Base-by-base conservation (phyloP, 345 rosid genomes). In the Aethionema arabicum region DNA sequence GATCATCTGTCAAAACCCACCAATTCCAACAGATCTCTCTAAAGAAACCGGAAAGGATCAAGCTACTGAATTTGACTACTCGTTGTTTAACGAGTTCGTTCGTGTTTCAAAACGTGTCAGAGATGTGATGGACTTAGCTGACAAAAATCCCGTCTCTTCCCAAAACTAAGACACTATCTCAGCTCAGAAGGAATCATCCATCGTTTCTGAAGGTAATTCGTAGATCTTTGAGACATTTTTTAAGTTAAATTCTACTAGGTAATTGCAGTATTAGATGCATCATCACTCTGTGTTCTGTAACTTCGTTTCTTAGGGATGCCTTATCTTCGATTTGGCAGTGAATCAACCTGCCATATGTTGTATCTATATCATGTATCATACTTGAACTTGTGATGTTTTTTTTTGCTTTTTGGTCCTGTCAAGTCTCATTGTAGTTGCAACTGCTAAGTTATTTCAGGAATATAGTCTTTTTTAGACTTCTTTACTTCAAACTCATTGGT, bases 81-180 rank as follows among this genome's bases (percentile, higher is more conserved):
- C 85, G 4, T 38, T 66, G 82, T 92, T 85, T 63, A 74, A 71
- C 39, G 97, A 90, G 73, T 85, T 83, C 65, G 96, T 79, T 55
- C 98, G 96, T 6, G 75, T 87, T 41, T 8, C 71, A 53, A 85
- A 81, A 65, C 91, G 84, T 40, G 83, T 87, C 13, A 85, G 90
- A 79, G 64, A 68, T 66, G 48, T 59, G 55, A 72, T 73, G 73
- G 75, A 14, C 21, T 52, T 9, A 45, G 45, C 39, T 65, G 66
- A 72, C 11, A 2, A 12, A 55, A 69, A 52, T 56, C 43, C 40
- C 37, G 55, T 48, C 16, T 13, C 58, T 4, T 62, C 58, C 27
- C 49, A 27, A 29, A 33, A 52, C 39, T 9, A 54, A 32, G 44
- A 54, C 52, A 32, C 64, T 55, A 39, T 21, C 21, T 46, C 46